Conservation (phyloP, 805 yeast species). For the Ogataea dorogensis region DNA sequence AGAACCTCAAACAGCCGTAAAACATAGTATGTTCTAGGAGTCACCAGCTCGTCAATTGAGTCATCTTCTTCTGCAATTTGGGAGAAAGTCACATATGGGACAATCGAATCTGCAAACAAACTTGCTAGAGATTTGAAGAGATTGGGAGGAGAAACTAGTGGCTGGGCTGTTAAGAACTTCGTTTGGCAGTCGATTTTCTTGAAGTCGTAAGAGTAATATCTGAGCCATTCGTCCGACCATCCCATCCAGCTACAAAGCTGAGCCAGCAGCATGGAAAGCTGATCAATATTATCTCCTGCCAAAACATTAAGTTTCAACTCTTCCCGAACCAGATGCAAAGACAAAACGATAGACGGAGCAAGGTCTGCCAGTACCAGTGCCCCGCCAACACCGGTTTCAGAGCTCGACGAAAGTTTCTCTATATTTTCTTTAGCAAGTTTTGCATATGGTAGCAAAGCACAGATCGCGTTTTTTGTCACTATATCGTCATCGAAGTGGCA, state of each 20-base stretch:
- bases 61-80: slow-evolving; percentile 62
- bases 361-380: slow-evolving; percentile 48
- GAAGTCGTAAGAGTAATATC: slow-evolving; percentile 47
- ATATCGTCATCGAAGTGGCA: slow-evolving; percentile 21
- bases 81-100: slow-evolving; percentile 63
- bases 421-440: slow-evolving; percentile 18
- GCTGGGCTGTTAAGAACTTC: slow-evolving; percentile 42
- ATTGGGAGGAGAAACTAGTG: slow-evolving; percentile 59
- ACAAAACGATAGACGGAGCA: slow-evolving; percentile 60
- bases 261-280: slow-evolving; percentile 54
- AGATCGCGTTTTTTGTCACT: slow-evolving; percentile 23
- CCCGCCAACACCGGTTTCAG: slow-evolving; percentile 13
- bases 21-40: slow-evolving; percentile 64
- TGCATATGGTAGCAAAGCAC: slow-evolving; percentile 27
- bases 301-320: slow-evolving; percentile 62
- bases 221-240: slow-evolving; percentile 68
- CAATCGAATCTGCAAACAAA: slow-evolving; percentile 43
- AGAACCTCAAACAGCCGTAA: slow-evolving; percentile 61
- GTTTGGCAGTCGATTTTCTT: slow-evolving; percentile 38
- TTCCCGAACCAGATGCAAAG: slow-evolving; percentile 76
- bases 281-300: slow-evolving; percentile 34
- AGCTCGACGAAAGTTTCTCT: slow-evolving; percentile 11
- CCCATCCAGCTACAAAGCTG: slow-evolving; percentile 67
- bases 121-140: slow-evolving; percentile 55
- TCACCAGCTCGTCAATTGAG: slow-evolving; percentile 54